These are phyloP conservation scores for Ogataea salicorniae DNA, from an alignment of 805 yeast species.

Conservation along the genomic window DNA sequence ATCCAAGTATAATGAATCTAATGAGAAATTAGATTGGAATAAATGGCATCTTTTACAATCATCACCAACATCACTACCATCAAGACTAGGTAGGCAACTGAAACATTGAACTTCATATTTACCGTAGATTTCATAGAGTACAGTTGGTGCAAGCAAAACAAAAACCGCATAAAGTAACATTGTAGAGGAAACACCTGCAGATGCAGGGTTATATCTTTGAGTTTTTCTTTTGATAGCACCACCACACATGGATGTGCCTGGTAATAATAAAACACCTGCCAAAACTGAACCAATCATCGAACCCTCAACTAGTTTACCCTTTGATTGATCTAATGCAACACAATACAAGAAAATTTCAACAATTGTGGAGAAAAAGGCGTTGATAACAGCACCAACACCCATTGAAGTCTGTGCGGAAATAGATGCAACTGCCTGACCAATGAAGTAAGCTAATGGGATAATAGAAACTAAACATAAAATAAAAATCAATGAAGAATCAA, in stretches of 20 bases:
- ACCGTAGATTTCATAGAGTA: conserved; percentile 86
- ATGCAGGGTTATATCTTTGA: conserved; percentile 90
- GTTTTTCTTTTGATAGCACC: conserved; percentile 92
- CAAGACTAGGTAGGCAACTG: conserved; percentile 36
- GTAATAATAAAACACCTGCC: conserved; percentile 86
- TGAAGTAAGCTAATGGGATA: conserved; percentile 91
- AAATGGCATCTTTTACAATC: conserved; percentile 72
- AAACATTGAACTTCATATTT: conserved; percentile 72
- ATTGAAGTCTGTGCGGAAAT: conserved; percentile 97
- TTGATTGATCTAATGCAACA: conserved; percentile 80
- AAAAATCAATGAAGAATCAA: conserved; percentile 65
- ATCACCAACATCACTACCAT: conserved; percentile 15
- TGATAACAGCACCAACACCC: conserved; percentile 98
- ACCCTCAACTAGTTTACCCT: conserved; percentile 91
- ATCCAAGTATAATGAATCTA: conserved; percentile 58
- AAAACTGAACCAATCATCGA: conserved; percentile 89
- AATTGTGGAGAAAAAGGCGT: conserved; percentile 93
- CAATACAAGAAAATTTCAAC: conserved; percentile 91
- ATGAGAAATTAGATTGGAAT: conserved; percentile 66
- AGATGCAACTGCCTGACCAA: conserved; percentile 99
- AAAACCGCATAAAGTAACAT: conserved; percentile 88
- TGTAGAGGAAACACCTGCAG: conserved; percentile 96
- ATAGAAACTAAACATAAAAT: conserved; percentile 75
- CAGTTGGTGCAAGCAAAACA: conserved; percentile 89
- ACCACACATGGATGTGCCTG: conserved; percentile 96